Evolutionary conservation across 2,329 filamentous ascomycete genomes (phyloP), one percentile per base, ranked within the genome.

Genomic region (Lachnum nothofagi): DNA sequence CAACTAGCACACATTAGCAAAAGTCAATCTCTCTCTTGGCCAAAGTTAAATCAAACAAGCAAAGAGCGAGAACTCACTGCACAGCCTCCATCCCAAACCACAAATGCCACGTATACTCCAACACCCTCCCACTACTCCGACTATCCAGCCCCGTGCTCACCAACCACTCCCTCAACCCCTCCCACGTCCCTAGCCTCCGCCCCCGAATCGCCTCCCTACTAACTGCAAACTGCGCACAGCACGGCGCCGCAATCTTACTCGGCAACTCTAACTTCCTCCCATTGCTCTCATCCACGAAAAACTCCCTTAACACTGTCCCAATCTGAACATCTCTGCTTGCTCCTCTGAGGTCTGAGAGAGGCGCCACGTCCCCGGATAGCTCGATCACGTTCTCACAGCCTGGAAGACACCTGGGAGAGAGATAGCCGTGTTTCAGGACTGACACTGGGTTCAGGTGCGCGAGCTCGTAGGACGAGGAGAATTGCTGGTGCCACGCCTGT

Each of bases 31-130:
- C 10, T 17, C n/a, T 47, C 44, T 25, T 23, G 17, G 25, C 38
- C 38, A 17, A 12, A 37, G 22, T 17, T 41, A 24, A 14, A 24
- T 12, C 17, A 24, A 38, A 22, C 16, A 27, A 37, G 20, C 16
- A 16, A 20, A 34, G 16, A 46, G 34, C 10, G 6, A 23, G 23
- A 33, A 59, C 56, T 53, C 27, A 59, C 56, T 51, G 44, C n/a
- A 83, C 72, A 5, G 74, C 63, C 20, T 73, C 67, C 61, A 78
- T 77, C 51, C 77, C 77, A 60, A 81, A 82, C 31, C 80, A 80
- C 54, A 82, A 70, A 65, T 85, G 81, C 81, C 81, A 85, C 33
- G 80, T 67, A 56, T 80, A 84, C 60, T 85, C 81, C 60, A 83
- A 72, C 7, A 83, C 73, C 27, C 80, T 69, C 4, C 80, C 81